These are phyloP conservation scores for Wickerhamiella galacta DNA, from an alignment of 805 yeast genomes.

Conservation along the genomic window DNA sequence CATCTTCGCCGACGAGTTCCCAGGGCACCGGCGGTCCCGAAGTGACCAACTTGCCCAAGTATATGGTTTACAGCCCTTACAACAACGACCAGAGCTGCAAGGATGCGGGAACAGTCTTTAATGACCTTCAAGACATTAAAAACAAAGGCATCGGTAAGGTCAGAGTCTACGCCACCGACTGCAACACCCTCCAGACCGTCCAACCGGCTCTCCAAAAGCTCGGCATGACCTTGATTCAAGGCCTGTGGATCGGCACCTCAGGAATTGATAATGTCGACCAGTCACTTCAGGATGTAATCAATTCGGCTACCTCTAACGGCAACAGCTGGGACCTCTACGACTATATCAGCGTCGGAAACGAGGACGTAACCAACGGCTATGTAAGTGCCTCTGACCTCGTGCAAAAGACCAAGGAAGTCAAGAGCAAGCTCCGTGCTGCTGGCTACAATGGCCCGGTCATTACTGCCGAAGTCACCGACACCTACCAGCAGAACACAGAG, in stretches of 20 bases:
- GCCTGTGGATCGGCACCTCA: constrained; percentile 54
- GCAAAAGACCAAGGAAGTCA: constrained; percentile 47
- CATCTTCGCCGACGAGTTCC: constrained; percentile 14
- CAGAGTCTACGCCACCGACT: constrained; percentile 79
- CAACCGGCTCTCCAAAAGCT: constrained; percentile 39
- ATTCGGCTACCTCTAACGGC: constrained; percentile 33
- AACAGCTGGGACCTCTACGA: constrained; percentile 63
- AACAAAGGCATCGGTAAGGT: constrained; percentile 46
- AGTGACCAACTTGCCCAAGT: constrained; percentile 16
- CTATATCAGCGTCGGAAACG: constrained; percentile 72
- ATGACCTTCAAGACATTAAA: constrained; percentile 43
- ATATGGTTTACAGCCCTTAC: constrained; percentile 40
- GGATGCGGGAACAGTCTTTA: constrained; percentile 31
- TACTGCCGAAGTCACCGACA: constrained; percentile 81
- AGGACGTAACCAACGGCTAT: constrained; percentile 55
- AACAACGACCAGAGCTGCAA: constrained; percentile 53
- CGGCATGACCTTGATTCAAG: constrained; percentile 69
- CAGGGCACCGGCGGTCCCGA: constrained; percentile 11
- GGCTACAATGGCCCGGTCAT: constrained; percentile 68
- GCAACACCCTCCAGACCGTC: constrained; percentile 49
- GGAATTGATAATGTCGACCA: constrained; percentile 60
- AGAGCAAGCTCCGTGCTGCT: constrained; percentile 36
- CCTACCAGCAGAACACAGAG: constrained; percentile 41
- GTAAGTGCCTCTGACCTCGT: constrained; percentile 46
- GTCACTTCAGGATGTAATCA: constrained; percentile 37